Percentiles rank a stretch among this genome's conserved stretches.
phyloP scores from a whole-genome alignment of 177 flowering plant genomes.

The Vitis hybrid region DNA sequence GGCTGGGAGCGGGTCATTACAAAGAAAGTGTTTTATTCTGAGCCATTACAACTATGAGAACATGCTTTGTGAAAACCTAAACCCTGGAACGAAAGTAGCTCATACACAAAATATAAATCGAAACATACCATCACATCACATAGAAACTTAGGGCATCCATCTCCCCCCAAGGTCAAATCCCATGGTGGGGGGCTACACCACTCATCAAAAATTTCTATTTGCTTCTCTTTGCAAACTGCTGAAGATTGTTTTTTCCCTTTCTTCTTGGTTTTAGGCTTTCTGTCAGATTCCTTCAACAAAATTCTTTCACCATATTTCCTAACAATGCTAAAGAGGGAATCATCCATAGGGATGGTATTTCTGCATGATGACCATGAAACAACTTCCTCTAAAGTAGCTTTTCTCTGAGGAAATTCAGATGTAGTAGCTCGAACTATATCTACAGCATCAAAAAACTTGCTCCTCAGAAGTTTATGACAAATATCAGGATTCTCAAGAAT shows the following conservation, averaged over 20 bases:
- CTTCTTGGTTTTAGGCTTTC: slow-evolving; percentile 56
- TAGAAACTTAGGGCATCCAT: slow-evolving; percentile 88
- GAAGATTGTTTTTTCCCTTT: slow-evolving; percentile 49
- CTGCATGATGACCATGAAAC: slow-evolving; percentile 19
- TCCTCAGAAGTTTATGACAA: slow-evolving; percentile 32
- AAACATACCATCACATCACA: slow-evolving; percentile 94
- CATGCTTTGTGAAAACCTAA: too few relatives aligned
- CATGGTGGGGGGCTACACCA: slow-evolving; percentile 87
- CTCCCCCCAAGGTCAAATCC: slow-evolving; percentile 75
- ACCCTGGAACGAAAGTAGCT: too few relatives aligned
- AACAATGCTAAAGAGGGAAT: slow-evolving; percentile 47
- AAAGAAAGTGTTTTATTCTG: too few relatives aligned
- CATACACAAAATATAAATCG: not conserved
- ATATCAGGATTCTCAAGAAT: slow-evolving; percentile 44
- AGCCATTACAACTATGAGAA: too few relatives aligned
- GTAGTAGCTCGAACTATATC: slow-evolving; percentile 46
- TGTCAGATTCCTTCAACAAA: slow-evolving; percentile 67
- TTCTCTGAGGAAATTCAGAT: slow-evolving; percentile 26
- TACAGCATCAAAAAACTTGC: slow-evolving; percentile 49
- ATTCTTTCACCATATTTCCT: slow-evolving; percentile 65
- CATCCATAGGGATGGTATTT: slow-evolving; percentile 42
- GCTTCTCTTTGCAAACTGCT: slow-evolving; percentile 23
- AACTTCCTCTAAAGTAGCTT: slow-evolving; percentile 13
- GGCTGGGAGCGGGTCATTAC: too few relatives aligned
- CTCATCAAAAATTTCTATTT: slow-evolving; percentile 32